Evolutionary conservation across 2,329 filamentous ascomycete genomes (phyloP), one percentile per base, ranked within the genome.

Genomic region (Incumbomyces delicatus): DNA sequence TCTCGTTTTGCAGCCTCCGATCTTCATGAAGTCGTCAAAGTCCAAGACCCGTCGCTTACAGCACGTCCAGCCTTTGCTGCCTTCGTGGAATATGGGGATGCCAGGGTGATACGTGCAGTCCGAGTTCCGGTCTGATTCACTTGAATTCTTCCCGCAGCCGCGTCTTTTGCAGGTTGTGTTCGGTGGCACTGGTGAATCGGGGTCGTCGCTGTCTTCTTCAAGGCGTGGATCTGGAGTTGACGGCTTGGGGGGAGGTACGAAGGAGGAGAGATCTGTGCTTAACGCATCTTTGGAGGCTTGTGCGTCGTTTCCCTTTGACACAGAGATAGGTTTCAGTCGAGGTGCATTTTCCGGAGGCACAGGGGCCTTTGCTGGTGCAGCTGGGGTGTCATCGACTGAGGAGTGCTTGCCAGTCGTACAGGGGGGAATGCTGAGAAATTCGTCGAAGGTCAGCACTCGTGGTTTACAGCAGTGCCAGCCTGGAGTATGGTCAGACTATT

Each of bases 401-500:
- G 86, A 92, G 72, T 98, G 92, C 60, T 83, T 89, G 60, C 92
- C 92, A 11, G 82, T 85, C 20, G 92, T 95, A 75, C 92, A 98
- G 32, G 92, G 90, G 41, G 85, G 74, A 58, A 98, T 96, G 50
- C 74, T 67, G 66, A 98, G 86, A 74, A 98, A 98, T 70, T 98
- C 92, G 69, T 98, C 92, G 64, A 98, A 98, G 50, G 88, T 95
- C 59, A 98, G 75, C 59, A 96, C 88, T 61, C 92, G 85, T 48
- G 89, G 84, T 70, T 95, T 96, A 78, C 92, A 98, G 74, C 92
- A 98, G 72, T 94, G 94, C 90, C 92, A 96, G 62, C 92, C 90
- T 95, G 60, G 27, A 10, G 31, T 16, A 20, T 5, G 33, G 16
- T 35, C 16, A 35, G 33, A n/a, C 33, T 11, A n/a, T 38, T 42